Evolutionary conservation across 179 eudicot species (phyloP).

Genomic region (Sideroxylon spinosum): DNA sequence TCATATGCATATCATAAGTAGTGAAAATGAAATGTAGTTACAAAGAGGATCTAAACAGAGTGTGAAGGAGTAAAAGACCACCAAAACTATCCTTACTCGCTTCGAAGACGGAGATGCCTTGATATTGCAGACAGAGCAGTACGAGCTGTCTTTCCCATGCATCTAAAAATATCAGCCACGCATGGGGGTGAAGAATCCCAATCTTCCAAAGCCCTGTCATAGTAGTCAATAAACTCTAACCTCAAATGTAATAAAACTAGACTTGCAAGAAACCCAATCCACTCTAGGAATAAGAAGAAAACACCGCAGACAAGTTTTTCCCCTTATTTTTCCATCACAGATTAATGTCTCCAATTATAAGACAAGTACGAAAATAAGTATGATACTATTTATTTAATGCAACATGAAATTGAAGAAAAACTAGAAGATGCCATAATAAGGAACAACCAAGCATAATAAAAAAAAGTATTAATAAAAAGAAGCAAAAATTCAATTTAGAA

Average conservation of each 20-base stretch:
- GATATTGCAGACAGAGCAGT: conserved; percentile 76
- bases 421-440: too few relatives aligned
- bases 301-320: too few relatives aligned
- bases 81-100: conserved; percentile 57
- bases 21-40: not conserved
- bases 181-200: conserved; percentile 84
- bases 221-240: not conserved
- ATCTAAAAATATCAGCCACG: conserved; percentile 76
- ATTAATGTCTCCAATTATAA: too few relatives aligned
- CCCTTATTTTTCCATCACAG: too few relatives aligned
- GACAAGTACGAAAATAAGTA: too few relatives aligned
- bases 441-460: too few relatives aligned
- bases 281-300: not conserved
- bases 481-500: too few relatives aligned
- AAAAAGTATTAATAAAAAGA: too few relatives aligned
- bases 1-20: conserved; percentile 3
- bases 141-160: conserved; percentile 89
- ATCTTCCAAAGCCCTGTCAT: conserved; percentile 75
- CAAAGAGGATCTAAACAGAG: not conserved
- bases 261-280: not conserved
- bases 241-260: not conserved
- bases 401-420: too few relatives aligned
- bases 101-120: conserved; percentile 80
- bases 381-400: too few relatives aligned
- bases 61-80: not conserved